Conservation (phyloP, 768 basidiomycete genomes). For the Rhizopogon vulgaris region DNA sequence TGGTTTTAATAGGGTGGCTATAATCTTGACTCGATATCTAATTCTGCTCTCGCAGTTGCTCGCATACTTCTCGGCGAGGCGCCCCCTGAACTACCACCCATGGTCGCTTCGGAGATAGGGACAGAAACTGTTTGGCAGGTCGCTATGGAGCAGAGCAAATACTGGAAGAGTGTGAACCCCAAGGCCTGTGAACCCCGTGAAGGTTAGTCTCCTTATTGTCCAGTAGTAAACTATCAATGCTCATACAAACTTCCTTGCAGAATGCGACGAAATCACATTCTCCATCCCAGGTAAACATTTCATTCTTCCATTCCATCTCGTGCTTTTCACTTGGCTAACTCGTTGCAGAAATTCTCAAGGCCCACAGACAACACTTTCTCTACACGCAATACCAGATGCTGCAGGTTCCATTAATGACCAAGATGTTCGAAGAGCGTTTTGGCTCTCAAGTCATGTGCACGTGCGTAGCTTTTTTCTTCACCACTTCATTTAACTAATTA, state of each 20-base stretch:
- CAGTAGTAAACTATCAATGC: neutral
- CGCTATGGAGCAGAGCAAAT: slow-evolving; percentile 79
- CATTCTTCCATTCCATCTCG: neutral
- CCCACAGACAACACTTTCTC: slow-evolving; percentile 80
- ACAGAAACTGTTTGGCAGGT: slow-evolving; percentile 90
- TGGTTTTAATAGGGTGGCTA: slow-evolving; percentile 75
- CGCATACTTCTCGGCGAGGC: slow-evolving; percentile 85
- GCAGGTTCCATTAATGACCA: slow-evolving; percentile 68
- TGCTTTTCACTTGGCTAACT: neutral
- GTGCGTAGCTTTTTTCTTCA: slow-evolving; percentile 41
- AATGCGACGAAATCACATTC: slow-evolving; percentile 53
- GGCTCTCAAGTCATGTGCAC: slow-evolving; percentile 84
- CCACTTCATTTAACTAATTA: neutral
- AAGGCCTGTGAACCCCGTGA: slow-evolving; percentile 79
- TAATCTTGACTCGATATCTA: slow-evolving; percentile 82
- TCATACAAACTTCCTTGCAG: slow-evolving; percentile 28
- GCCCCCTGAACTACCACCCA: slow-evolving; percentile 65
- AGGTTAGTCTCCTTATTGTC: slow-evolving; percentile 36
- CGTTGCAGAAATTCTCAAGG: slow-evolving; percentile 72
- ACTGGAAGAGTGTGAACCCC: slow-evolving; percentile 85
- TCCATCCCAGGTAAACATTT: slow-evolving; percentile 57
- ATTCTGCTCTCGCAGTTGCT: slow-evolving; percentile 82
- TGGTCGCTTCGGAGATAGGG: slow-evolving; percentile 72
- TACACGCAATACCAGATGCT: slow-evolving; percentile 74
- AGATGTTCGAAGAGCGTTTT: slow-evolving; percentile 65